Evolutionary conservation across 129 eudicot species (phyloP).

Genomic region (Smallanthus sonchifolius): DNA sequence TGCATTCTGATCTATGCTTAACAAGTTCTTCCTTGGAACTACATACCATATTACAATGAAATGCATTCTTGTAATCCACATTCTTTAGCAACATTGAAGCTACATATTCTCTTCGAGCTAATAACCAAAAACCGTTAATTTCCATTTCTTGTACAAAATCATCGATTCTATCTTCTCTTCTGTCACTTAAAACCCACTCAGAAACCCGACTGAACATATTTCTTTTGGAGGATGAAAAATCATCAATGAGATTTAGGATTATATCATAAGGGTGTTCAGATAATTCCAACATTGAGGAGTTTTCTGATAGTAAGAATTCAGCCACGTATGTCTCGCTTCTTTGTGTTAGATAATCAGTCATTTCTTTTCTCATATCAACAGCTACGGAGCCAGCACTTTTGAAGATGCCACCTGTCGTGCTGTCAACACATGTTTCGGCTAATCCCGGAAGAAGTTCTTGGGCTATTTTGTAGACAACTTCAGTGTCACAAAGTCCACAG

Average conservation of each 20-base stretch:
- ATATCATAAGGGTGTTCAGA: constrained; percentile 74
- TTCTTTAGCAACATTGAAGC: constrained; percentile 62
- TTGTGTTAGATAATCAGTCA: constrained; percentile 59
- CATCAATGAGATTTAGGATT: constrained; percentile 61
- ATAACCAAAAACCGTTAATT: constrained; percentile 70
- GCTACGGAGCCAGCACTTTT: constrained; percentile 71
- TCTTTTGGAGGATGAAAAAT: constrained; percentile 52
- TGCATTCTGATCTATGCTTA: constrained; percentile 55
- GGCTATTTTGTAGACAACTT: constrained; percentile 72
- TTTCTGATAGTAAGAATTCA: constrained; percentile 64
- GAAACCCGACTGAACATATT: constrained; percentile 71
- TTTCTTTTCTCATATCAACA: constrained; percentile 64
- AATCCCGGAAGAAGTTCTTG: constrained; percentile 76
- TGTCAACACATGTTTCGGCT: constrained; percentile 82
- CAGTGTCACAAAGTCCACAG: constrained; percentile 73
- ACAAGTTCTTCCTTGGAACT: constrained; percentile 46
- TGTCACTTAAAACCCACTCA: constrained; percentile 70
- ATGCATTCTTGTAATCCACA: constrained; percentile 65
- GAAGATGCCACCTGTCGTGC: constrained; percentile 79
- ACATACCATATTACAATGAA: constrained; percentile 61
- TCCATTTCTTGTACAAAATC: constrained; percentile 94
- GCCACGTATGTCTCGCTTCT: constrained; percentile 80
- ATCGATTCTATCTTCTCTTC: constrained; percentile 75
- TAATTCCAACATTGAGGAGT: constrained; percentile 31
- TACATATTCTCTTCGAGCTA: constrained; percentile 58